A percentile compares a stretch with the other conserved stretches of the same genome.
These are phyloP conservation scores for Boletus reticuloceps DNA, from an alignment of 768 basidiomycete genomes.

Conservation along the genomic window DNA sequence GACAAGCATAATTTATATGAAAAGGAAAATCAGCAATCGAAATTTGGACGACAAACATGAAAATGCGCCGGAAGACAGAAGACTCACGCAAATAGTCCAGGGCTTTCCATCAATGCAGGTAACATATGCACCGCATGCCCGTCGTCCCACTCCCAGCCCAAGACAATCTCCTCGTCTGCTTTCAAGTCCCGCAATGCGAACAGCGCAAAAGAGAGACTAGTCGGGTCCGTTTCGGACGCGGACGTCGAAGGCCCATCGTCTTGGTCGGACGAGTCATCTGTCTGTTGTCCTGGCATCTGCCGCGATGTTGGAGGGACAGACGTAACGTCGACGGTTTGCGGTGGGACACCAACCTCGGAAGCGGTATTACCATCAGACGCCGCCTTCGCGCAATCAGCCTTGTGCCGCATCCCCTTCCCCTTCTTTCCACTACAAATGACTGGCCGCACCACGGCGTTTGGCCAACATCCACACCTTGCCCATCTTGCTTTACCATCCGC, in stretches of 20 bases:
- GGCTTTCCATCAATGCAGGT: constrained; percentile 61
- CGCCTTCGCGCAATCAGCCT: constrained; percentile 14
- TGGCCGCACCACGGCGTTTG: constrained; percentile 46
- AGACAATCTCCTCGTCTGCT: constrained; percentile 79
- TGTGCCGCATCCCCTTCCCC: constrained; percentile 17
- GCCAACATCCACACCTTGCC: constrained; percentile 53
- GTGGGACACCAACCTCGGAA: not conserved
- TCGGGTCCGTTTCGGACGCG: constrained; percentile 27
- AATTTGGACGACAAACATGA: not conserved
- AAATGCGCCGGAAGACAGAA: not conserved
- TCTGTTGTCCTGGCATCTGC: constrained; percentile 8
- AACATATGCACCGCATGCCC: constrained; percentile 78
- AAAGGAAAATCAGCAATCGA: constrained; percentile 9
- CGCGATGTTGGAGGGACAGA: constrained; percentile 7
- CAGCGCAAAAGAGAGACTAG: constrained; percentile 66
- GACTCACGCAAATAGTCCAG: constrained; percentile 57
- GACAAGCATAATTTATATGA: no score
- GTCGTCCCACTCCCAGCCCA: constrained; percentile 98
- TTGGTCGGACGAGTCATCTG: constrained; percentile 17
- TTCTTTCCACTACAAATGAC: constrained; percentile 35
- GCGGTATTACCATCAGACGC: not conserved
- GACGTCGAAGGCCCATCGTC: constrained; percentile 13
- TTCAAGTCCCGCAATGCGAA: constrained; percentile 76
- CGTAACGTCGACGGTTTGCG: constrained; percentile 10
- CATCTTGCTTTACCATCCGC: constrained; percentile 47